These are phyloP conservation scores for Serpula lacrymans DNA, from an alignment of 768 basidiomycete genomes.

Conservation along the genomic window DNA sequence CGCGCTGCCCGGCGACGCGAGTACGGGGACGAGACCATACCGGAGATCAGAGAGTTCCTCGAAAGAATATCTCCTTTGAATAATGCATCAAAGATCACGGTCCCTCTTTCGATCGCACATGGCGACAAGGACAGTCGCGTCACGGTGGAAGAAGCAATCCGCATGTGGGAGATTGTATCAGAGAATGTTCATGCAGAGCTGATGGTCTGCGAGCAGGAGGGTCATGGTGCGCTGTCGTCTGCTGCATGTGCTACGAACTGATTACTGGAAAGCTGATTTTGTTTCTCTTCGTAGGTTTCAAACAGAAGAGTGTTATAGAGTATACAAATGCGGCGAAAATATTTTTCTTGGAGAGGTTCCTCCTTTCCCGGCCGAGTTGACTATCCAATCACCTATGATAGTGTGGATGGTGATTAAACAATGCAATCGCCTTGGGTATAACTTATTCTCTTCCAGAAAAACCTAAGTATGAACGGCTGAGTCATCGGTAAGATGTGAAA, in stretches of 20 bases:
- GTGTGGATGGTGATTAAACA: too few relatives aligned
- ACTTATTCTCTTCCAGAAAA: too few relatives aligned
- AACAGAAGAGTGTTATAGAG: slow-evolving; percentile 41
- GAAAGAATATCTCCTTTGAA: slow-evolving; percentile 38
- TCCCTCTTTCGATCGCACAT: slow-evolving; percentile 38
- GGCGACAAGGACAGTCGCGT: slow-evolving; percentile 40
- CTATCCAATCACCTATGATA: too few relatives aligned
- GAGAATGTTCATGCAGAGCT: slow-evolving; percentile 30
- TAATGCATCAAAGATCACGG: slow-evolving; percentile 31
- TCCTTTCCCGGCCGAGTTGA: slow-evolving; percentile 17
- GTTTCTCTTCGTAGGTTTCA: slow-evolving; percentile 31
- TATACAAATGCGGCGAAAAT: slow-evolving; percentile 38
- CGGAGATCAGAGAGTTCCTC: slow-evolving; percentile 34
- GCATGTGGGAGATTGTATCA: slow-evolving; percentile 33
- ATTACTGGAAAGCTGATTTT: slow-evolving; percentile 5
- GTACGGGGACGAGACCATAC: slow-evolving; percentile 39
- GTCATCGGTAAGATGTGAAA: too few relatives aligned
- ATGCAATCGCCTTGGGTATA: too few relatives aligned
- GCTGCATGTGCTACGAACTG: not conserved
- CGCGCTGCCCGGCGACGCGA: slow-evolving; percentile 34
- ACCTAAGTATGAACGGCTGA: too few relatives aligned
- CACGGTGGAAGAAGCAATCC: slow-evolving; percentile 35
- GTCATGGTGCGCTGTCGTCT: slow-evolving; percentile 33
- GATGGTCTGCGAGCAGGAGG: slow-evolving; percentile 39
- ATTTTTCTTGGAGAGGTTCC: slow-evolving; percentile 34